Conservation (phyloP, 257 asterid species). For the Marsdenia floribunda region DNA sequence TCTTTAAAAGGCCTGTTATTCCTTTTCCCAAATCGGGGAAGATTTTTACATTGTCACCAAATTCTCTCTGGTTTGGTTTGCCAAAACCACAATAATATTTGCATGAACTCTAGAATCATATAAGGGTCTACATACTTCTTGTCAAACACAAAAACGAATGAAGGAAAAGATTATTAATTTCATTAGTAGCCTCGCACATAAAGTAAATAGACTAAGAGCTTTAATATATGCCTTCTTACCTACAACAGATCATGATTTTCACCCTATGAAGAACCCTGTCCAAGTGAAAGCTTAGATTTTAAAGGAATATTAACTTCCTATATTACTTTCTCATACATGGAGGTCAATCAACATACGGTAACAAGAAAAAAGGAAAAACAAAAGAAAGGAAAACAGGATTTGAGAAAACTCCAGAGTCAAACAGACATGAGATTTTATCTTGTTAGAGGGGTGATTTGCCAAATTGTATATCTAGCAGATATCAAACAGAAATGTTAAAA, state of each 20-base stretch:
- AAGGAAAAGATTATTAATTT: not conserved
- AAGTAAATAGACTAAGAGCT: not conserved
- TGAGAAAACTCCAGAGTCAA: not conserved
- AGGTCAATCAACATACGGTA: not conserved
- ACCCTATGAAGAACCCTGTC: not conserved
- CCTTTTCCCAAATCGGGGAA: not conserved
- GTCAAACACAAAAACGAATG: not conserved
- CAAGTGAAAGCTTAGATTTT: not conserved
- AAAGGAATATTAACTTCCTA: not conserved
- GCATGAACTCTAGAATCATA: not conserved
- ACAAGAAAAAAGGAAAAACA: not conserved
- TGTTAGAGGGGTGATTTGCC: not conserved
- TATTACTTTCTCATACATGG: not conserved
- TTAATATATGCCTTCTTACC: not conserved
- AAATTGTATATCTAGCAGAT: not conserved
- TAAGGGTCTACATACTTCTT: not conserved
- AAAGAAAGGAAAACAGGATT: not conserved
- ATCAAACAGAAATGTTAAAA: not conserved
- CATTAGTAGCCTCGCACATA: not conserved
- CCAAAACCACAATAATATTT: not conserved
- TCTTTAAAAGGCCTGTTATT: not conserved
- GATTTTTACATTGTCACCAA: not conserved
- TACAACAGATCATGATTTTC: not conserved
- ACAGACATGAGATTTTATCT: too few species aligned
- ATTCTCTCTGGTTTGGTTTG: not conserved